Evolutionary conservation across 768 basidiomycete species (phyloP), one percentile per base, ranked within the genome.

Genomic region (Xanthoconium purpureum): DNA sequence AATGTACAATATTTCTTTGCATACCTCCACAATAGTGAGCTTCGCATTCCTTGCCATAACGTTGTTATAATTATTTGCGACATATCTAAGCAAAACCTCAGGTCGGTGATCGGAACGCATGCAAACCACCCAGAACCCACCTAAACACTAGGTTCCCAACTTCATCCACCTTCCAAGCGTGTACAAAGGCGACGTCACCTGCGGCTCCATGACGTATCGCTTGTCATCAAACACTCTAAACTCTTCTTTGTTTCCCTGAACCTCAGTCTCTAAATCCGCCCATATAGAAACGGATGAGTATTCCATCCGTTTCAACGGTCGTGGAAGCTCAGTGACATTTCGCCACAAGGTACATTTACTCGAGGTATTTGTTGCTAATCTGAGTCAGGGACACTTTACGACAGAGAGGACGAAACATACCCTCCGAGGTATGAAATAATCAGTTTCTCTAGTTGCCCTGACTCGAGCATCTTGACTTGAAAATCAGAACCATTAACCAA

Each of bases 151-250:
- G 86, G 71, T 95, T 95, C 6, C 92, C 92, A 47, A 84, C 80
- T 67, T 91, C 91, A 63, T 95, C 93, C 14, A 84, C 94, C 71
- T 94, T 94, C 92, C 91, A 94, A 15, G 90, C 92, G 38, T 85
- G 78, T 39, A 94, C 76, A 68, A 95, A 86, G 7, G 93, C 91
- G 62, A 91, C 82, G 69, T 91, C 88, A 33, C 87, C 88, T 17
- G 80, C 76, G 58, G 80, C 70, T 94, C 92, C 70, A 94, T 73
- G 37, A 94, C 74, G 72, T 87, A 94, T 68, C 81, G 74, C 63
- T 85, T 80, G 14, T 89, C 91, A 57, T 84, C 79, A 63, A 94
- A 85, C 59, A 84, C 85, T 47, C 84, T 78, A 32, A 77, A 74
- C 71, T 94, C 91, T 67, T 92, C 89, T 64, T 80, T 79, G 58